A percentile compares a stretch with the other conserved stretches of the same genome.
Evolutionary conservation across 495 filamentous ascomycete genomes (phyloP).

Genomic region (Tuber magnatum): DNA sequence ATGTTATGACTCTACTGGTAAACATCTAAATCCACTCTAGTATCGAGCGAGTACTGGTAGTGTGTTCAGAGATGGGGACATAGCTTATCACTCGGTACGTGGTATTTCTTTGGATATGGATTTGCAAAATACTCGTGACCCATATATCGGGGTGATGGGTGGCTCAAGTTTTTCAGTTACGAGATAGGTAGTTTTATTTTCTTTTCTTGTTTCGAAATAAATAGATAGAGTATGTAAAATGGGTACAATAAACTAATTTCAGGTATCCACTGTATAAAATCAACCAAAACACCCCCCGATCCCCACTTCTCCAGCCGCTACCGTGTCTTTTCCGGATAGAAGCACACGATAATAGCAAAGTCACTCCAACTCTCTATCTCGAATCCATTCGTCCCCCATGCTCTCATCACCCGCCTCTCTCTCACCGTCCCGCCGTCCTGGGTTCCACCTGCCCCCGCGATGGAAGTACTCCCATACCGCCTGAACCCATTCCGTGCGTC

Average conservation of each 20-base stretch:
- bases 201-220: not conserved
- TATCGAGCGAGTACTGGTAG: not conserved
- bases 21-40: not conserved
- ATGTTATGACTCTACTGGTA: not conserved
- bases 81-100: not conserved
- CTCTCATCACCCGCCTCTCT: slow-evolving; percentile 11
- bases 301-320: not conserved
- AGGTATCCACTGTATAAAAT: not conserved
- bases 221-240: not conserved
- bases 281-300: not conserved
- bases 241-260: not conserved
- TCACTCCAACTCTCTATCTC: not conserved
- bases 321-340: not conserved
- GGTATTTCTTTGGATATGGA: not conserved
- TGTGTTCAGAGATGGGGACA: not conserved
- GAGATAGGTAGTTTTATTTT: slow-evolving; percentile 11
- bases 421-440: slow-evolving; percentile 2
- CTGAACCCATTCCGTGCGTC: slow-evolving; percentile 24
- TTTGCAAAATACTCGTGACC: not conserved
- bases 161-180: not conserved
- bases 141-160: too few species aligned
- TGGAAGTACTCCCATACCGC: slow-evolving; percentile 34
- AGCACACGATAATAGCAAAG: not conserved
- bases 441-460: slow-evolving; percentile 20
- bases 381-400: not conserved